Base-by-base conservation (phyloP, 179 eudicot genomes). In the Vitellaria paradoxa region DNA sequence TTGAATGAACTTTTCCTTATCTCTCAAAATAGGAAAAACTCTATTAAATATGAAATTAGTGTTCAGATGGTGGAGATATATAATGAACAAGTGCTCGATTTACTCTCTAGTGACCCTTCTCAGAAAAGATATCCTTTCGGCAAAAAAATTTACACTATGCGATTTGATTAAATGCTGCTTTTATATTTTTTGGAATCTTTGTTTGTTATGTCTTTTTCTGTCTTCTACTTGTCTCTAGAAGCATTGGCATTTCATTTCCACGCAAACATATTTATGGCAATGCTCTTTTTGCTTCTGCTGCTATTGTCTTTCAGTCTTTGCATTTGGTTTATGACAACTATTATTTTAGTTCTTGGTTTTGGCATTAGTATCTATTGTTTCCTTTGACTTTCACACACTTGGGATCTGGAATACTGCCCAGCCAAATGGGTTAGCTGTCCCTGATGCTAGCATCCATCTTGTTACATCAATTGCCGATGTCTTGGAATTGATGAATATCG, bases 41-140 rank as follows among this genome's bases (percentile, higher is more conserved):
- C 93, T 78, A 85, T 91, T 42, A 56, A 79, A 13, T 95, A 95
- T 75, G 98, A 95, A 72, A 82, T 95, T 76, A 88, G 93, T 40
- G 99, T 95, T 77, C 98, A 95, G 82, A 95, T 95, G 98, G 93
- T 94, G 63, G 98, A 94, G 81, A 94, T 94, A 61, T 94, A 94
- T 80, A 94, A 94, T 78, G 98, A 94, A 77, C 98, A 94, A 94
- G 97, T 95, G 62, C 98, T 95, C 23, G 99, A 95, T 85, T 85
- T 95, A 68, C 97, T 95, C 78, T 73, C 87, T 11, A 86, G 73
- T 62, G 91, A 84, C 24, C 90, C 85, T 49, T 86, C 91, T 72
- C 98, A 90, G 72, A 95, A 87, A 81, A 90, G 97, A 95, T 95
- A 95, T 95, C 99, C 99, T 93, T 77, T 17, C 61, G 5, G 7